Conservation (phyloP, 176 grass and related monocot genomes). For the Luzula sylvatica region DNA sequence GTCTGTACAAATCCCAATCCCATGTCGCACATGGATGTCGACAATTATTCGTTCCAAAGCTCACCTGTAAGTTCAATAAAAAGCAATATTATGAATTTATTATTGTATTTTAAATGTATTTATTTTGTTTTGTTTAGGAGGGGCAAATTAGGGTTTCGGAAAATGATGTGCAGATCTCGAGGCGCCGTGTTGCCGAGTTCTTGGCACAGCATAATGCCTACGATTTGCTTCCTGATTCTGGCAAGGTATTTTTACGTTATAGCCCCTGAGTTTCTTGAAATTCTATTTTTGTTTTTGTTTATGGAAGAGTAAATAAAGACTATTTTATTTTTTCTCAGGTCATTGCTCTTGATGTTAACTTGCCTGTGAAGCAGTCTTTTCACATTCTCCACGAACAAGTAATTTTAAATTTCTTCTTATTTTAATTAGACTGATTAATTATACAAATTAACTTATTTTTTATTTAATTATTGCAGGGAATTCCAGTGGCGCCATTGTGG, state of each 20-base stretch:
- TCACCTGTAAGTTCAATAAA: neutral
- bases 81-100: neutral
- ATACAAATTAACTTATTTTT: neutral
- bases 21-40: constrained; percentile 66
- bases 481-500: constrained; percentile 98
- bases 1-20: neutral
- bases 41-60: constrained; percentile 30
- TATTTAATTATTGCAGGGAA: constrained; percentile 40
- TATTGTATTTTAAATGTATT: neutral
- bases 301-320: neutral
- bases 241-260: constrained; percentile 52
- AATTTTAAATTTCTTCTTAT: constrained; percentile 8
- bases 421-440: neutral
- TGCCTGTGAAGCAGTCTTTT: constrained; percentile 97
- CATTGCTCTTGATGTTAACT: constrained; percentile 89
- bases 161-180: constrained; percentile 55
- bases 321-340: constrained; percentile 38
- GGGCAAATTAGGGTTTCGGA: constrained; percentile 54
- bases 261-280: neutral
- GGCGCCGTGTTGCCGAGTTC: constrained; percentile 43
- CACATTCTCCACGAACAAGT: constrained; percentile 99
- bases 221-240: constrained; percentile 89
- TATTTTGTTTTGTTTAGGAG: constrained; percentile 20
- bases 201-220: constrained; percentile 64
- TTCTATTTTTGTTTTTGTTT: constrained; percentile 15